A percentile compares a stretch with the other conserved stretches of the same genome.
These are phyloP conservation scores for Cryptococcus hybrid DNA, from an alignment of 1,284 basidiomycete species.

Conservation along the genomic window DNA sequence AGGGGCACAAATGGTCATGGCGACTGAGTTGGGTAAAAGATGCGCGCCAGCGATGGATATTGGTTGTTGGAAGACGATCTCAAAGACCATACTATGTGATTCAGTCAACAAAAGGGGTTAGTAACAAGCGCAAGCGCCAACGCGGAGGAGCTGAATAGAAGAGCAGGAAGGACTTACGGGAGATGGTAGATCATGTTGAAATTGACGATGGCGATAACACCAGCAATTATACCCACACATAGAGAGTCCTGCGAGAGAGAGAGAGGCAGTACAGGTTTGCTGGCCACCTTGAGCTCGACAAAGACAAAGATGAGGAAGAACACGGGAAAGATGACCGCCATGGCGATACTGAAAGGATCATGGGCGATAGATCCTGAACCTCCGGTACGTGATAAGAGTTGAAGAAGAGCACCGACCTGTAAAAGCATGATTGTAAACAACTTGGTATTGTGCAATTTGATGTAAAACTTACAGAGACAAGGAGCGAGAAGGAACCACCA, in stretches of 20 bases:
- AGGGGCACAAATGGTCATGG: constrained; percentile 27
- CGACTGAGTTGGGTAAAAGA: constrained; percentile 26
- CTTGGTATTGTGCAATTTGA: not conserved
- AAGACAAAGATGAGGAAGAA: constrained; percentile 24
- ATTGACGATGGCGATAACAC: constrained; percentile 29
- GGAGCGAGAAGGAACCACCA: constrained; percentile 20
- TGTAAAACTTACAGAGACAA: constrained; percentile 17
- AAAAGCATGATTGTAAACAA: not conserved
- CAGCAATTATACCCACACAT: constrained; percentile 28
- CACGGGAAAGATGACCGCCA: constrained; percentile 7
- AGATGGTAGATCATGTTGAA: constrained; percentile 37
- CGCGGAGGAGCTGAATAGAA: not conserved
- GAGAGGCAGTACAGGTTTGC: constrained; percentile 27
- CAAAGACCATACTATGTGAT: constrained; percentile 21
- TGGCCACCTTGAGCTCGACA: constrained; percentile 24
- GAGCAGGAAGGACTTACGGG: not conserved
- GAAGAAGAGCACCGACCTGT: constrained; percentile 23
- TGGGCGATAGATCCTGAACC: constrained; percentile 5
- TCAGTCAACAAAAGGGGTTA: not conserved
- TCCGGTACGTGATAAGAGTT: constrained; percentile 15
- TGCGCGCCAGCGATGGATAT: constrained; percentile 25
- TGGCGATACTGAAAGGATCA: constrained; percentile 8
- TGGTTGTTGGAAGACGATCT: constrained; percentile 24
- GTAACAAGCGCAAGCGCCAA: not conserved
- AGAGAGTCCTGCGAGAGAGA: constrained; percentile 12